These are phyloP conservation scores for Russula sp. DNA, from an alignment of 768 basidiomycete species.

Conservation along the genomic window DNA sequence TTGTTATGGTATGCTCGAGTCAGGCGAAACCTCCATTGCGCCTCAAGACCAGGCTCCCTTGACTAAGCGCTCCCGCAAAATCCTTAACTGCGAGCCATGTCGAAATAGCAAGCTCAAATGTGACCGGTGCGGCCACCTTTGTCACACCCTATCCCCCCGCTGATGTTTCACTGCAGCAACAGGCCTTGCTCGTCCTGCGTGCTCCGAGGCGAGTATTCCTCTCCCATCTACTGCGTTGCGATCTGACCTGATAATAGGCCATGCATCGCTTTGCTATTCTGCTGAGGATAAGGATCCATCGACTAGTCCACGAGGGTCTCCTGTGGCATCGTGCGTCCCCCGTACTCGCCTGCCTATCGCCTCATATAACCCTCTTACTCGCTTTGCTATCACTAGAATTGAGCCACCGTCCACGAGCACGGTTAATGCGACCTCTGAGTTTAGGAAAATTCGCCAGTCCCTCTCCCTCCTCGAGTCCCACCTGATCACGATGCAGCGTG, in stretches of 20 bases:
- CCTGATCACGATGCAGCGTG: slow-evolving; percentile 7
- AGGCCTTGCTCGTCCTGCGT: slow-evolving; percentile 24
- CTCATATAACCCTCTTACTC: background rate
- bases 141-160: background rate
- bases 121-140: slow-evolving; percentile 14
- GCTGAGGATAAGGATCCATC: slow-evolving; percentile 22
- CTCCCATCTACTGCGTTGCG: background rate
- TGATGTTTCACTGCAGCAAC: slow-evolving; percentile 12
- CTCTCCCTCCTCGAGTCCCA: slow-evolving; percentile 24
- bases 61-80: slow-evolving; percentile 23
- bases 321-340: slow-evolving; percentile 13
- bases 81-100: slow-evolving; percentile 24
- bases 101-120: slow-evolving; percentile 26
- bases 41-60: slow-evolving; percentile 18
- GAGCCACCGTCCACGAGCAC: slow-evolving; percentile 7
- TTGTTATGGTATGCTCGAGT: slow-evolving; percentile 23
- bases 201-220: slow-evolving; percentile 14
- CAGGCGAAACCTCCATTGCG: slow-evolving; percentile 23
- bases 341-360: too few species aligned
- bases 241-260: slow-evolving; percentile 14
- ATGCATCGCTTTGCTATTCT: slow-evolving; percentile 23
- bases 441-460: slow-evolving; percentile 24
- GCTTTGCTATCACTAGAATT: background rate
- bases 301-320: slow-evolving; percentile 14
- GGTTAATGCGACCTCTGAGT: slow-evolving; percentile 22